Percentiles rank a stretch among this genome's conserved stretches.
phyloP scores from a whole-genome alignment of 2,329 filamentous ascomycete genomes.

The Cladosporium colombiae region DNA sequence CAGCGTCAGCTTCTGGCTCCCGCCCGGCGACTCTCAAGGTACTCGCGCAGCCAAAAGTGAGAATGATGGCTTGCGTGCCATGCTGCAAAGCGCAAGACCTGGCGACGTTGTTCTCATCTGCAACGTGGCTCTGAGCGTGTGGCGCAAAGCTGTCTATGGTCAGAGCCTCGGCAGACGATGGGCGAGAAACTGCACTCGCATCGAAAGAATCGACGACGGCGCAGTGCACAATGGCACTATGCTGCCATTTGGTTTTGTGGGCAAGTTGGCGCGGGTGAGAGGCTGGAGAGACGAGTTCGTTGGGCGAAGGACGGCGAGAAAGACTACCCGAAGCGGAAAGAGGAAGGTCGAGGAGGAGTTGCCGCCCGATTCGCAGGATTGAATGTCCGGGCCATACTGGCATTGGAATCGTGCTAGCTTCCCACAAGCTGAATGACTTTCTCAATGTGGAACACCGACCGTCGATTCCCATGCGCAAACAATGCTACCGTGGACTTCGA shows the following conservation, averaged over 20 bases:
- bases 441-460: neutral
- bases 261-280: slow-evolving; percentile 67
- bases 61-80: slow-evolving; percentile 43
- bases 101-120: slow-evolving; percentile 78
- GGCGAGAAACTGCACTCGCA: slow-evolving; percentile 64
- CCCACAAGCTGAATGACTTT: neutral
- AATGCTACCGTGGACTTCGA: neutral
- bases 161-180: slow-evolving; percentile 73
- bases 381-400: neutral
- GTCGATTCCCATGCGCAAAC: neutral
- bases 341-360: slow-evolving; percentile 26
- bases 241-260: slow-evolving; percentile 61
- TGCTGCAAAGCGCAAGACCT: slow-evolving; percentile 55
- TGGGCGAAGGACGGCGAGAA: slow-evolving; percentile 32
- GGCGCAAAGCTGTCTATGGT: slow-evolving; percentile 76
- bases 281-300: slow-evolving; percentile 78
- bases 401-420: neutral
- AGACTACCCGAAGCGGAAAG: slow-evolving; percentile 18
- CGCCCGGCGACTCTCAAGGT: slow-evolving; percentile 39
- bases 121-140: slow-evolving; percentile 76
- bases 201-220: slow-evolving; percentile 19
- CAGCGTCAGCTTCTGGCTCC: slow-evolving; percentile 80
- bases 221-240: slow-evolving; percentile 37
- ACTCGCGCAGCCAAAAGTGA: slow-evolving; percentile 21
- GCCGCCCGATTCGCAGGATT: slow-evolving; percentile 36